Evolutionary conservation across 164 flowering plant genomes (phyloP).

Genomic region (Vitis rupestris): DNA sequence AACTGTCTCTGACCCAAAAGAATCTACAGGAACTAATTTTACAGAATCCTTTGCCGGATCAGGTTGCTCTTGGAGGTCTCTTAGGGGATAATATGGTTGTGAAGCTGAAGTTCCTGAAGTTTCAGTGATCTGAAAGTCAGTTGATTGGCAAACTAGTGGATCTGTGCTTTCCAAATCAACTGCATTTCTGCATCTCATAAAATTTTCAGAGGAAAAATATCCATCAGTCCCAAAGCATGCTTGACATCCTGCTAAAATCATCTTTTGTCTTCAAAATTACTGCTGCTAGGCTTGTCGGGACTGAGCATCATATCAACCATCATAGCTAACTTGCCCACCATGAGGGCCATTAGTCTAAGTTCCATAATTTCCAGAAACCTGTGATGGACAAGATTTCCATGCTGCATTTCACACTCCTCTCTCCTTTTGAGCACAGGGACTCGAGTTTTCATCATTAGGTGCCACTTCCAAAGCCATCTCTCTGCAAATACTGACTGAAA

Average conservation of each 20-base stretch:
- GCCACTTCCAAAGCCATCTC: not conserved
- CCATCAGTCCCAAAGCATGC: slow-evolving; percentile 15
- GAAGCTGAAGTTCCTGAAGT: slow-evolving; percentile 21
- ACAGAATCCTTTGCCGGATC: slow-evolving; percentile 32
- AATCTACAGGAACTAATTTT: slow-evolving; percentile 39
- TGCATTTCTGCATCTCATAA: slow-evolving; percentile 20
- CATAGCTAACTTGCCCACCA: slow-evolving; percentile 17
- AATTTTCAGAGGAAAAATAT: slow-evolving; percentile 25
- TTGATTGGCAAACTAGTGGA: slow-evolving; percentile 28
- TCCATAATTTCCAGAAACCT: slow-evolving; percentile 38
- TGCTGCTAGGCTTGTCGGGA: slow-evolving; percentile 67
- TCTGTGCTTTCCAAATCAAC: slow-evolving; percentile 24
- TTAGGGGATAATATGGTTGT: slow-evolving; percentile 24
- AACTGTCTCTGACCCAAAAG: slow-evolving; percentile 27
- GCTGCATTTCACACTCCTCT: slow-evolving; percentile 28
- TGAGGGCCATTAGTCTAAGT: too few species aligned
- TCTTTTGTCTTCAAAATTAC: slow-evolving; percentile 24
- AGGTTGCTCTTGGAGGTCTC: slow-evolving; percentile 25
- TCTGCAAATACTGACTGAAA: not conserved
- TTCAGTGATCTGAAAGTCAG: slow-evolving; percentile 31
- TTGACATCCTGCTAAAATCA: too few species aligned
- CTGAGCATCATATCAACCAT: slow-evolving; percentile 66
- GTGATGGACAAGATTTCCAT: slow-evolving; percentile 76
- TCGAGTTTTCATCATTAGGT: not conserved
- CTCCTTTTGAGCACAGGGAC: not conserved